Percentiles rank a stretch among this genome's conserved stretches.
phyloP scores from a whole-genome alignment of 2,329 filamentous ascomycete genomes.

The Verticillium longisporum region DNA sequence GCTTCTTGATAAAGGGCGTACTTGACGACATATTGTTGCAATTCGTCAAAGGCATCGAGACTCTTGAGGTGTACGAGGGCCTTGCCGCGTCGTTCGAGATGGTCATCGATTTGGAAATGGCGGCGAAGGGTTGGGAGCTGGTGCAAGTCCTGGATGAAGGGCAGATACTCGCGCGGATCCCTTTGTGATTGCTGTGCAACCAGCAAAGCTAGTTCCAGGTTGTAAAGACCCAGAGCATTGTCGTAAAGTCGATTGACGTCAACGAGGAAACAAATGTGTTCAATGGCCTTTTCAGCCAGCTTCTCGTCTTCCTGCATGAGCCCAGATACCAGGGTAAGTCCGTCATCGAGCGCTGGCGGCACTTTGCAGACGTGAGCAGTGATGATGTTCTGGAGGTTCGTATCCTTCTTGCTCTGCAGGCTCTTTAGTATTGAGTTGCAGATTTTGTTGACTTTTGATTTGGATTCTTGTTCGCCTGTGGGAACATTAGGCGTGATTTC shows the following conservation, averaged over 20 bases:
- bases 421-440: constrained; percentile 76
- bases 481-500: neutral
- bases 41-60: constrained; percentile 68
- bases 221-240: constrained; percentile 81
- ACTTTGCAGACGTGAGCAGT: constrained; percentile 92
- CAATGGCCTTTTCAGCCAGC: constrained; percentile 80
- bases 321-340: constrained; percentile 69
- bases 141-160: constrained; percentile 85
- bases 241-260: constrained; percentile 92
- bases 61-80: constrained; percentile 71
- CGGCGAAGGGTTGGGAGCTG: constrained; percentile 63
- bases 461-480: constrained; percentile 7
- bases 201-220: constrained; percentile 81
- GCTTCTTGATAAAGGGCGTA: constrained; percentile 74
- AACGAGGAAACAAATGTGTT: constrained; percentile 95
- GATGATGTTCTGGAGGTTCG: constrained; percentile 82
- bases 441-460: constrained; percentile 74
- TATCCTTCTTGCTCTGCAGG: constrained; percentile 53
- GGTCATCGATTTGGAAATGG: constrained; percentile 81
- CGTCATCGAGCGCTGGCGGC: constrained; percentile 83
- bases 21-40: constrained; percentile 70
- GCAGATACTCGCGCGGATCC: constrained; percentile 90
- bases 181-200: constrained; percentile 95
- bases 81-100: constrained; percentile 69
- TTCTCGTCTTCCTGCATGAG: constrained; percentile 62